A percentile compares a stretch with the other conserved stretches of the same genome.
Evolutionary conservation across 352 stramenopile genomes (phyloP).

Genomic region (Pythium angustatum): DNA sequence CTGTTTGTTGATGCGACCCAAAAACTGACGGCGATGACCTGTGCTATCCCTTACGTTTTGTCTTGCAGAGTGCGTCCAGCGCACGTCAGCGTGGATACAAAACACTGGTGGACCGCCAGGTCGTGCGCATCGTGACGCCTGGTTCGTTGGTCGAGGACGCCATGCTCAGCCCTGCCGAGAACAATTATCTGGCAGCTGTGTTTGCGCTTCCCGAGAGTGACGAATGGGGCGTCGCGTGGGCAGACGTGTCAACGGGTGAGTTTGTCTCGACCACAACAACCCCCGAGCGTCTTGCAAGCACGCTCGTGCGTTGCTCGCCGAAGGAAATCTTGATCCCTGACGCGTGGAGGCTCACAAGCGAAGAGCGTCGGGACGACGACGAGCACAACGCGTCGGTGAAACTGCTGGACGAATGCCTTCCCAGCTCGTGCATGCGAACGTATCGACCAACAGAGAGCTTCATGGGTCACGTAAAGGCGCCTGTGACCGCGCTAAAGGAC

Average conservation of each 20-base stretch:
- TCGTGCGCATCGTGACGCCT: conserved; percentile 76
- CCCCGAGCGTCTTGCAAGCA: conserved; percentile 56
- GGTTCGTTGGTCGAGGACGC: conserved; percentile 76
- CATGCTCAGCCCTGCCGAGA: conserved; percentile 75
- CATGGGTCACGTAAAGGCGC: conserved; percentile 1
- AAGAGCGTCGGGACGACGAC: not conserved
- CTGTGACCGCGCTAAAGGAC: conserved; percentile 14
- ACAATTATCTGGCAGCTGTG: conserved; percentile 75
- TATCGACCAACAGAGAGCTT: conserved; percentile 37
- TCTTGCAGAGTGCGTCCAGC: conserved; percentile 41
- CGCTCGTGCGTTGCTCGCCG: conserved; percentile 60
- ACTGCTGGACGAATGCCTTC: conserved; percentile 44
- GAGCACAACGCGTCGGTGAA: conserved; percentile 3
- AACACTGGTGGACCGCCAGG: conserved; percentile 67
- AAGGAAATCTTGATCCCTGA: conserved; percentile 69
- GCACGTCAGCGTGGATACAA: conserved; percentile 62
- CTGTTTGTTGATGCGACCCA: not conserved
- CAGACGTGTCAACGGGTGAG: conserved; percentile 77
- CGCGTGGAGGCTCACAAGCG: not conserved
- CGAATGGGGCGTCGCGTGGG: conserved; percentile 64
- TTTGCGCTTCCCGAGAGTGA: conserved; percentile 30
- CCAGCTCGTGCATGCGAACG: conserved; percentile 60
- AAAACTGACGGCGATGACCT: not conserved
- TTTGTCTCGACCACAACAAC: conserved; percentile 67
- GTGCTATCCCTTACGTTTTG: not conserved